Percentiles rank a stretch among this genome's conserved stretches.
Conservation (phyloP, 805 yeast genomes). For the Suhomyces kilbournensis region DNA sequence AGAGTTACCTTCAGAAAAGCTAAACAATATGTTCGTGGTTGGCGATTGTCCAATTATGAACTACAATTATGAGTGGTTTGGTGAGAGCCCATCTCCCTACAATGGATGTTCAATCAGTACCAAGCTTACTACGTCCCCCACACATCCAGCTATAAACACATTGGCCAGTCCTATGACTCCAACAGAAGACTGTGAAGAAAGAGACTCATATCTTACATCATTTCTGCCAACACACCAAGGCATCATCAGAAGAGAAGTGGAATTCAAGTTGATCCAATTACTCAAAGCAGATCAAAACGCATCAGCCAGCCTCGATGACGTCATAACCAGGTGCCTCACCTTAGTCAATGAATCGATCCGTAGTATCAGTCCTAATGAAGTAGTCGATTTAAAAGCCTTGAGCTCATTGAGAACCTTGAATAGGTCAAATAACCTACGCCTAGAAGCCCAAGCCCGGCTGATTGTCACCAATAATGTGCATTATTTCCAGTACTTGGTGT, state of each 20-base stretch:
- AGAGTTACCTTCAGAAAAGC: neutral
- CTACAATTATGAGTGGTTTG: constrained; percentile 10
- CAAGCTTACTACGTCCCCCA: neutral
- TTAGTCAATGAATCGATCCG: neutral
- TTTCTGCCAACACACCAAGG: neutral
- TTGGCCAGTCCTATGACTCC: constrained; percentile 3
- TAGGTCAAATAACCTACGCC: neutral
- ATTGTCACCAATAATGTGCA: constrained; percentile 7
- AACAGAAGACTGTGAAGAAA: neutral
- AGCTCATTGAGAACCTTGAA: neutral
- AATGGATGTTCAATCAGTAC: neutral
- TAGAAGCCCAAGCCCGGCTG: constrained; percentile 4
- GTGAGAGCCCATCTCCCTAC: neutral
- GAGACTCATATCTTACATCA: neutral
- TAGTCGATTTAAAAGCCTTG: neutral
- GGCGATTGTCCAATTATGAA: constrained; percentile 8
- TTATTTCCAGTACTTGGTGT: constrained; percentile 12
- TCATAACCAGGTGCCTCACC: neutral
- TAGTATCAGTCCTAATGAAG: neutral
- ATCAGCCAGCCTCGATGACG: neutral
- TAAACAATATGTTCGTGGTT: too few species aligned
- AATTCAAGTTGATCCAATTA: constrained; percentile 13
- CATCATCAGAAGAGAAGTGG: neutral
- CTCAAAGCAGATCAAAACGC: neutral
- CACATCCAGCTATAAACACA: neutral